Evolutionary conservation across 1,284 basidiomycete genomes (phyloP), one percentile per base, ranked within the genome.

Genomic region (Heliocybe sulcata): DNA sequence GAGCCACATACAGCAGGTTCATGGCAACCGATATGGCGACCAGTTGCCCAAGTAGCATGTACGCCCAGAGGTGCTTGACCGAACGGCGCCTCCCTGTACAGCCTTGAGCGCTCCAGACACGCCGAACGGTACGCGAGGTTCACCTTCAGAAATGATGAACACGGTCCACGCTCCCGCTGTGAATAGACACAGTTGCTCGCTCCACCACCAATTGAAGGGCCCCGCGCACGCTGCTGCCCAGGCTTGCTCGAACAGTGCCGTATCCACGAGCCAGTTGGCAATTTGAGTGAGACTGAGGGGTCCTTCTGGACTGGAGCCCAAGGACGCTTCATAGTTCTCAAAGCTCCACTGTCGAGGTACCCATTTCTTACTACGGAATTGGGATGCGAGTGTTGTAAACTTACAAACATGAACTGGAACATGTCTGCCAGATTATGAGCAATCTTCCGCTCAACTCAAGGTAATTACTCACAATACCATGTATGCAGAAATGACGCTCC

Each of bases 41-140:
- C 14, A 88, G 64, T 67, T 90, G 87, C 4, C 87, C 87, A 2
- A 90, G 74, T 35, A 89, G 69, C 85, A 90, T 87, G 69, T 86
- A 89, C 0, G 81, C 82, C 80, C 82, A 85, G 0, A 81, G 60
- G 56, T 80, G 73, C 57, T 75, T 78, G 57, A 88, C 73, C n/a
- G 69, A 65, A 45, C 76, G 65, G 35, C 72, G 68, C 35, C 68
- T 67, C 29, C 79, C 83, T 79, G n/a, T 20, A 22, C 45, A 23
- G 9, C 8, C 35, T 23, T 45, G 19, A 35, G 10, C 51, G 29
- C 22, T n/a, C 22, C 6, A 19, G 19, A 38, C 45, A 35, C 33
- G 22, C 20, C 22, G 23, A n/a, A 45, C 26, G 16, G 25, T 25
- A 2, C n/a, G n/a, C n/a, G n/a, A n/a, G n/a, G 61, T 73, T 53